phyloP scores from a whole-genome alignment of 352 stramenopile species.

The Phytophthora meadii region DNA sequence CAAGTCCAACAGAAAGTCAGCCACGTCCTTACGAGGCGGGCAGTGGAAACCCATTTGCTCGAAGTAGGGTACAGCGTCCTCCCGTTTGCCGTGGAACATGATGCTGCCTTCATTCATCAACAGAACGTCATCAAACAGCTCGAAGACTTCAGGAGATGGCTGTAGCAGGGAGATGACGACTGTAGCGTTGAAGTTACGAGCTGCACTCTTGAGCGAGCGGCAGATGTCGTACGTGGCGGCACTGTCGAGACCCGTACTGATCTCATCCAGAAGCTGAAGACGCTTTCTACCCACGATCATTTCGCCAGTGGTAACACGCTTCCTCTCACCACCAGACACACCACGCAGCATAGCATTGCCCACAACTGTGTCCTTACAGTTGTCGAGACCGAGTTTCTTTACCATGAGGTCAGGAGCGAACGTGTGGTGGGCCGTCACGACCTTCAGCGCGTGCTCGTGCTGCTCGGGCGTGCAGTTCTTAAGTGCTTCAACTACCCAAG shows the following conservation, averaged over 20 bases:
- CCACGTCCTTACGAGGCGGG: constrained; percentile 23
- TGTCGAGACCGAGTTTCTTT: constrained; percentile 53
- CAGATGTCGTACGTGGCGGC: constrained; percentile 77
- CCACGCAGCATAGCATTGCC: constrained; percentile 63
- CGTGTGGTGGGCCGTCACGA: constrained; percentile 36
- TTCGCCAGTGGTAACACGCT: constrained; percentile 50
- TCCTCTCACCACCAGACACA: constrained; percentile 72
- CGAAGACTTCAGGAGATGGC: constrained; percentile 55
- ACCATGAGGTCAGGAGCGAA: constrained; percentile 38
- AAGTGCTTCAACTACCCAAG: constrained; percentile 25
- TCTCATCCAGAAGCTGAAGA: constrained; percentile 68
- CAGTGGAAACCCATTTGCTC: constrained; percentile 51
- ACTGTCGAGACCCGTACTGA: constrained; percentile 63
- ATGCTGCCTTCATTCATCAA: constrained; percentile 58
- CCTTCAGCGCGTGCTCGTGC: constrained; percentile 44
- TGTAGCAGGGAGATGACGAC: constrained; percentile 55
- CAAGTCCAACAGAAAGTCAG: constrained; percentile 23
- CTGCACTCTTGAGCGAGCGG: constrained; percentile 65
- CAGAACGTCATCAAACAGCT: constrained; percentile 63
- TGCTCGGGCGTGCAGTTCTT: constrained; percentile 34
- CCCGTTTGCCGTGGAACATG: constrained; percentile 59
- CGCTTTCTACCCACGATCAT: constrained; percentile 16
- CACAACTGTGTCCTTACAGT: constrained; percentile 69
- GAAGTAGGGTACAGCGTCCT: constrained; percentile 52
- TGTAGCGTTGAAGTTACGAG: constrained; percentile 51